Evolutionary conservation across 2,329 filamentous ascomycete species (phyloP).

Genomic region (Plectosphaerella cucumerina): DNA sequence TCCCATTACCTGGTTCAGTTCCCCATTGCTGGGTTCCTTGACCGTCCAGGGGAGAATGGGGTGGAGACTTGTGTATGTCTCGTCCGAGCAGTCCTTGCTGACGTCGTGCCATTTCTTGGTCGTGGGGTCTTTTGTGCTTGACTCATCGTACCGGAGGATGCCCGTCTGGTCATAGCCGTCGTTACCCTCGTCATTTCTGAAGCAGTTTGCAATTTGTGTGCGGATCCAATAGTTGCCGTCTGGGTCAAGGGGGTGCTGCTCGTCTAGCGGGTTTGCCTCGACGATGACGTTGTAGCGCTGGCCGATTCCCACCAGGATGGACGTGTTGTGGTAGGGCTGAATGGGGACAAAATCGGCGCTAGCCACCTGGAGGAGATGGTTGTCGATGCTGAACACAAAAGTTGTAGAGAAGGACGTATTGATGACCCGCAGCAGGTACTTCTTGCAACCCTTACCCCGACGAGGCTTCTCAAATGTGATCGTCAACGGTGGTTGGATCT

Average conservation of each 20-base stretch:
- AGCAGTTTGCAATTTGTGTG: constrained; percentile 19
- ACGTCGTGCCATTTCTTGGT: constrained; percentile 10
- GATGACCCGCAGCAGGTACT: constrained; percentile 45
- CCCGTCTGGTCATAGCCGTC: constrained; percentile 13
- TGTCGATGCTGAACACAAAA: constrained; percentile 45
- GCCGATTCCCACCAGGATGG: constrained; percentile 44
- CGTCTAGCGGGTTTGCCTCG: constrained; percentile 22
- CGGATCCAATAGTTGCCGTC: constrained; percentile 35
- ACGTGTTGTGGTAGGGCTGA: constrained; percentile 41
- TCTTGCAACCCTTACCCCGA: constrained; percentile 30
- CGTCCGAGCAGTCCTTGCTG: constrained; percentile 20
- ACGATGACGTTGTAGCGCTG: constrained; percentile 38
- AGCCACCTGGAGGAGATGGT: constrained; percentile 49
- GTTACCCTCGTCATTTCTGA: constrained; percentile 33
- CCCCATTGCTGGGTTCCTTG: constrained; percentile 4
- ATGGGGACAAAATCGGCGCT: constrained; percentile 50
- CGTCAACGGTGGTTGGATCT: constrained; percentile 26
- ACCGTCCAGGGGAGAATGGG: constrained; percentile 19
- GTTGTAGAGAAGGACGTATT: constrained; percentile 46
- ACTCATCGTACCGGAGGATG: constrained; percentile 19
- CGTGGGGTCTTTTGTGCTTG: constrained; percentile 10
- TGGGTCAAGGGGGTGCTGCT: constrained; percentile 2
- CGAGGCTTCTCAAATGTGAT: no score
- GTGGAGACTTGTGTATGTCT: constrained; percentile 17
- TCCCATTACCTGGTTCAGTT: no score